Conservation (phyloP, 1,139 yeast genomes). For the Zygoascus sp. region DNA sequence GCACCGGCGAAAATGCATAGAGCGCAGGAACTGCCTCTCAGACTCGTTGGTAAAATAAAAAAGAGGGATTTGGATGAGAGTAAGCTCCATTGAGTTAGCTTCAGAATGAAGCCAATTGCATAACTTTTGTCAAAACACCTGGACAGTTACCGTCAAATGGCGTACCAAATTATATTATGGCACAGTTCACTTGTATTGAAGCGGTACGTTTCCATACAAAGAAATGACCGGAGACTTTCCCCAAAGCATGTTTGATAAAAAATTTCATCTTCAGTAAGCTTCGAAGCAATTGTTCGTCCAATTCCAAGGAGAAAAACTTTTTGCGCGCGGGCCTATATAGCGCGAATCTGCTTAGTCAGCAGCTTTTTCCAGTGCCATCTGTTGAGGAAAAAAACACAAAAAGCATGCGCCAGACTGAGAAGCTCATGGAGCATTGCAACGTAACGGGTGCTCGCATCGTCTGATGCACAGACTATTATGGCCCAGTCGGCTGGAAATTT, state of each 20-base stretch:
- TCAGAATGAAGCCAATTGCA: constrained; percentile 51
- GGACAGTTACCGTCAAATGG: constrained; percentile 12
- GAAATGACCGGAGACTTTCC: constrained; percentile 89
- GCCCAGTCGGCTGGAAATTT: too few species aligned
- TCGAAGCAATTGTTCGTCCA: constrained; percentile 77
- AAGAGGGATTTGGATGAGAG: constrained; percentile 43
- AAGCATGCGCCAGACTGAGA: too few species aligned
- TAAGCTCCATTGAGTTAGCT: constrained; percentile 90
- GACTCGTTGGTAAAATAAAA: constrained; percentile 25
- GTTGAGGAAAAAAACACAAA: background rate
- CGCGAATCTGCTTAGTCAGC: constrained; percentile 1
- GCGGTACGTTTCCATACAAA: constrained; percentile 11
- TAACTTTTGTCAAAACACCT: constrained; percentile 65
- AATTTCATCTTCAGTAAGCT: constrained; percentile 50
- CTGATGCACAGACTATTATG: too few species aligned
- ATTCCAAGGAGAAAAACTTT: constrained; percentile 17
- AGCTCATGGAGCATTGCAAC: too few species aligned
- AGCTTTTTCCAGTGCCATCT: too few species aligned
- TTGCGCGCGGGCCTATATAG: background rate
- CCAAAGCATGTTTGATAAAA: constrained; percentile 52
- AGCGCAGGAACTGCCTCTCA: constrained; percentile 20
- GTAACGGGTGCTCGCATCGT: too few species aligned
- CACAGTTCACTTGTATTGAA: constrained; percentile 8
- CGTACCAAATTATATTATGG: background rate
- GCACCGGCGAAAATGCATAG: constrained; percentile 69